A percentile compares a stretch with the other conserved stretches of the same genome.
These are phyloP conservation scores for Lignosus rhinocerotis DNA, from an alignment of 1,284 basidiomycete species.

Conservation along the genomic window DNA sequence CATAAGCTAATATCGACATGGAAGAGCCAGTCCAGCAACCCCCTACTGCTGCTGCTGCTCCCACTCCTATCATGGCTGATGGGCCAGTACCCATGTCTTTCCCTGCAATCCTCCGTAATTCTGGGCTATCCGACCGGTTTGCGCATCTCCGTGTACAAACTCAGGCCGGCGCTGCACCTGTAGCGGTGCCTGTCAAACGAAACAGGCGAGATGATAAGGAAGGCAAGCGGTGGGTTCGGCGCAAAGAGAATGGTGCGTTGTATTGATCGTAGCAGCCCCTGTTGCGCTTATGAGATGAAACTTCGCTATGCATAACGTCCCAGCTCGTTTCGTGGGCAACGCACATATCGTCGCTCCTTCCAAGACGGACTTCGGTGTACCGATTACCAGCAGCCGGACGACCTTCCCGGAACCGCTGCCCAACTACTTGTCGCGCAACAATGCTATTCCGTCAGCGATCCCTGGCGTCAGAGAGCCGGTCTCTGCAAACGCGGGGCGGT, in stretches of 20 bases:
- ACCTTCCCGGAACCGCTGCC: conserved; percentile 80
- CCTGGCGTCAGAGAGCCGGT: conserved; percentile 45
- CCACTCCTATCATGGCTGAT: background rate
- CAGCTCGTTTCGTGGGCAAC: conserved; percentile 71
- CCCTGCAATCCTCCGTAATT: conserved; percentile 64
- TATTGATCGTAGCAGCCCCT: background rate
- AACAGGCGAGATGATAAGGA: conserved; percentile 56
- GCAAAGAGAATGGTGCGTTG: conserved; percentile 72
- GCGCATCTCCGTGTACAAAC: conserved; percentile 44
- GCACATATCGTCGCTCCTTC: conserved; percentile 65
- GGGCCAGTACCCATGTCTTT: conserved; percentile 64
- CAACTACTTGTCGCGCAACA: conserved; percentile 60
- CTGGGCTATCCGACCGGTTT: conserved; percentile 51
- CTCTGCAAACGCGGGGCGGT: conserved; percentile 70
- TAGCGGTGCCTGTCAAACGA: conserved; percentile 35
- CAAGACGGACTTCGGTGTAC: conserved; percentile 52
- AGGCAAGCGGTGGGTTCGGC: conserved; percentile 73
- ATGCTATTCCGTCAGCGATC: conserved; percentile 46
- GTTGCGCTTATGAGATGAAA: background rate
- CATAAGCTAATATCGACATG: background rate
- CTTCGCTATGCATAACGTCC: too few species aligned
- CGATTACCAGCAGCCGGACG: conserved; percentile 43
- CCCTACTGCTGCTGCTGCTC: background rate
- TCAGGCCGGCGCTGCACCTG: conserved; percentile 10
- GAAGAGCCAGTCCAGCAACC: background rate